Evolutionary conservation across 768 basidiomycete genomes (phyloP).

Genomic region (Tricholomella constricta): DNA sequence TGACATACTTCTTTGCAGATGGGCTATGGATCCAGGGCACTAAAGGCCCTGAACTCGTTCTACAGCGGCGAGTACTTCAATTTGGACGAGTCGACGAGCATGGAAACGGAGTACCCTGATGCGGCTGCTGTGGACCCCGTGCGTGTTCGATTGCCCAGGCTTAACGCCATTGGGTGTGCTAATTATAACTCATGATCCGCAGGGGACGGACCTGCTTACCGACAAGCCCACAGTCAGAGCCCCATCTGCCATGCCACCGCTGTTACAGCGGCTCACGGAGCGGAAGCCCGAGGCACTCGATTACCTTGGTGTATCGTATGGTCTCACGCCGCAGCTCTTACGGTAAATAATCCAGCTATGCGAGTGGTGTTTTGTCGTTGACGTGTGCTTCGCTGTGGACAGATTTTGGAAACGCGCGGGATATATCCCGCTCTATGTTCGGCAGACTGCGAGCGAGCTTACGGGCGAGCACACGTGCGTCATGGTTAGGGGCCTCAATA

Average conservation of each 20-base stretch:
- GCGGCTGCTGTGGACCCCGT: conserved; percentile 49
- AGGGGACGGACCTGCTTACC: conserved; percentile 59
- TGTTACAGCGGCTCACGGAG: conserved; percentile 88
- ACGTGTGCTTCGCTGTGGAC: background rate
- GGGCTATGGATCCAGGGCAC: conserved; percentile 93
- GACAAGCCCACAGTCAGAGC: conserved; percentile 78
- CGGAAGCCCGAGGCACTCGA: conserved; percentile 88
- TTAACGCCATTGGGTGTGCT: background rate
- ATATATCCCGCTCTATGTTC: conserved; percentile 88
- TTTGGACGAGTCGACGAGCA: conserved; percentile 65
- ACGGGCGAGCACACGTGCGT: conserved; percentile 97
- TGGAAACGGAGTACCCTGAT: conserved; percentile 63
- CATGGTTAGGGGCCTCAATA: conserved; percentile 88
- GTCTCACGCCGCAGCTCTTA: conserved; percentile 83
- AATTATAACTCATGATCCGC: background rate
- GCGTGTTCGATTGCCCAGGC: conserved; percentile 10
- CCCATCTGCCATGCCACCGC: conserved; percentile 82
- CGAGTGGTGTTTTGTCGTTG: background rate
- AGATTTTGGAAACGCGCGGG: conserved; percentile 97
- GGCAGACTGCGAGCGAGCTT: conserved; percentile 92
- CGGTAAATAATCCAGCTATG: conserved; percentile 42
- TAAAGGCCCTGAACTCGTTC: conserved; percentile 85
- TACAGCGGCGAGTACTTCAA: conserved; percentile 93
- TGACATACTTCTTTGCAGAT: conserved; percentile 54
- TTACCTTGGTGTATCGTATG: conserved; percentile 96